Conservation (phyloP, 2,329 filamentous ascomycete species). For the Monosporascus sp. region DNA sequence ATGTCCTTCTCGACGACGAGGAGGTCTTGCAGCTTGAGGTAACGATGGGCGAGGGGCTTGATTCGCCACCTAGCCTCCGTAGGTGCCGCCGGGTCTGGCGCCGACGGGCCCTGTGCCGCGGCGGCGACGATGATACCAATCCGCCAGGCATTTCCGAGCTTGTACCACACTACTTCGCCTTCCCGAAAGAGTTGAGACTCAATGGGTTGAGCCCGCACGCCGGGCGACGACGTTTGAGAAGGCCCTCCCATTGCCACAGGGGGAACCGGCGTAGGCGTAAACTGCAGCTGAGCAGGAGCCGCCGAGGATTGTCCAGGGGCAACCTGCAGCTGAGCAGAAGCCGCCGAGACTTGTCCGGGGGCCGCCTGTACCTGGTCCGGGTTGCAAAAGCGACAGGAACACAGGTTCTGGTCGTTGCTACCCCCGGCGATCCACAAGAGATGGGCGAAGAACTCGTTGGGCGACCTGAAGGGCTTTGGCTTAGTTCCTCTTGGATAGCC, state of each 20-base stretch:
- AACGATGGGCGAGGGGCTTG: slow-evolving; percentile 30
- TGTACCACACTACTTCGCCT: slow-evolving; percentile 48
- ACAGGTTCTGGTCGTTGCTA: slow-evolving; percentile 2
- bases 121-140: slow-evolving; percentile 36
- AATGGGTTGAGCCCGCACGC: slow-evolving; percentile 12
- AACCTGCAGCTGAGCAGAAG: slow-evolving; percentile 1
- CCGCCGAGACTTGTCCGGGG: slow-evolving; percentile 1
- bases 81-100: not conserved
- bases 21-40: slow-evolving; percentile 34
- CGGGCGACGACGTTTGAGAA: slow-evolving; percentile 4
- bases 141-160: slow-evolving; percentile 42
- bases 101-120: not conserved
- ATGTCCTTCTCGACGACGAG: slow-evolving; percentile 36
- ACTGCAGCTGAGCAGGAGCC: slow-evolving; percentile 3
- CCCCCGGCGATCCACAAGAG: slow-evolving; percentile 9
- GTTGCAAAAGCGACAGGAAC: slow-evolving; percentile 7
- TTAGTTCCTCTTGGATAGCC: slow-evolving; percentile 9
- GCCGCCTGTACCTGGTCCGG: slow-evolving; percentile 3
- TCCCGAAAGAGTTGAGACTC: slow-evolving; percentile 36
- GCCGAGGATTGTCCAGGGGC: not conserved
- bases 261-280: not conserved
- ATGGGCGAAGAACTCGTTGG: slow-evolving; percentile 11
- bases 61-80: slow-evolving; percentile 1
- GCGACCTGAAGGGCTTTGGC: slow-evolving; percentile 5
- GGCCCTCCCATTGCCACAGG: not conserved